Evolutionary conservation across 2,329 filamentous ascomycete genomes (phyloP).

Genomic region (Aspergillus sp.): DNA sequence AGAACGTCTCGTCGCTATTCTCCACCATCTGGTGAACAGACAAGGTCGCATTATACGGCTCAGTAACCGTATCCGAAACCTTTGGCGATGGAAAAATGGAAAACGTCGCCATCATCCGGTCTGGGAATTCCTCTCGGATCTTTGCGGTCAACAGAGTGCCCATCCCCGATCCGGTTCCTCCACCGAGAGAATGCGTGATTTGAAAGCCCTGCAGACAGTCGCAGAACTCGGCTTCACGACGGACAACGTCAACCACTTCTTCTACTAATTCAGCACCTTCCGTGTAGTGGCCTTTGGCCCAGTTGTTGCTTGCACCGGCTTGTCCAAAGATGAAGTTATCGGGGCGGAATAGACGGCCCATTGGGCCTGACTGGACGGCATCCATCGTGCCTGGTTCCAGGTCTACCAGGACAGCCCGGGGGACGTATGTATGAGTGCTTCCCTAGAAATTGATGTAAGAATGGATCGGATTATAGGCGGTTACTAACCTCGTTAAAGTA

Average conservation of each 20-base stretch:
- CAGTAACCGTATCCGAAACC: conserved; percentile 98
- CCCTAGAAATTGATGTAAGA: conserved; percentile 7
- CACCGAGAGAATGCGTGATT: conserved; percentile 99
- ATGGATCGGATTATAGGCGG: background rate
- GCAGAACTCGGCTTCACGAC: conserved; percentile 96
- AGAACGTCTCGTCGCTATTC: conserved; percentile 99
- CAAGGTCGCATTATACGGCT: conserved; percentile 99
- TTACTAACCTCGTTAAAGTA: conserved; percentile 86
- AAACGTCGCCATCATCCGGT: conserved; percentile 99
- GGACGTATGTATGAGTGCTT: conserved; percentile 97
- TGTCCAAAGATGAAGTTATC: conserved; percentile 99
- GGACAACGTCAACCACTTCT: conserved; percentile 95
- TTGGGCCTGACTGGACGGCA: conserved; percentile 94
- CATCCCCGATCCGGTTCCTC: conserved; percentile 99
- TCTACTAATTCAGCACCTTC: conserved; percentile 99
- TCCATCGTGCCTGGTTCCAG: conserved; percentile 99
- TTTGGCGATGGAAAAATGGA: conserved; percentile 98
- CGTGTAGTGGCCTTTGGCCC: conserved; percentile 99
- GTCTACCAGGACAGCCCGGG: conserved; percentile 98
- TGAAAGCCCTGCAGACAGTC: conserved; percentile 99
- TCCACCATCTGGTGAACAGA: conserved; percentile 98
- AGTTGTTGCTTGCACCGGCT: conserved; percentile 99
- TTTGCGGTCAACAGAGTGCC: conserved; percentile 99
- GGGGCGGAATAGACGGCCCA: conserved; percentile 98
- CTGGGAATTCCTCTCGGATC: conserved; percentile 99